These are phyloP conservation scores for Adansonia madagascariensis DNA, from an alignment of 441 rosid species.

Conservation along the genomic window DNA sequence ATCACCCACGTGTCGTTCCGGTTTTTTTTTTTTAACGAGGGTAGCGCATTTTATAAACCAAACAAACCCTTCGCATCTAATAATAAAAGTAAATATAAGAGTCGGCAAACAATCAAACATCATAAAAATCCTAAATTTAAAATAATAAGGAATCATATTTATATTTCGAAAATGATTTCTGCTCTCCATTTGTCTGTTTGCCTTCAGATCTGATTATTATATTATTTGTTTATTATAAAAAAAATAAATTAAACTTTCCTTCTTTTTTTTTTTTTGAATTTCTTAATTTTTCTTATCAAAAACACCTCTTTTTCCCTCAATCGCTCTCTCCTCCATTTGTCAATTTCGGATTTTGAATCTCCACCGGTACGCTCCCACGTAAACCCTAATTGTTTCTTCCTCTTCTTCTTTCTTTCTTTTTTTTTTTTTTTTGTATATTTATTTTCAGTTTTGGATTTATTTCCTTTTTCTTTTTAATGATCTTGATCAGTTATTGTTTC, in stretches of 20 bases:
- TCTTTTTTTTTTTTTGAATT: background rate
- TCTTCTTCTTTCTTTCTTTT: background rate
- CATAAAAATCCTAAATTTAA: conserved; percentile 29
- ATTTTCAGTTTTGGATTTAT: conserved; percentile 16
- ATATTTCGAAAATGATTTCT: conserved; percentile 11
- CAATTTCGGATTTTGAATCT: conserved; percentile 23
- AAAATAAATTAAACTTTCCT: background rate
- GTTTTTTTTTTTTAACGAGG: background rate
- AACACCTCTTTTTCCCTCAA: conserved; percentile 21
- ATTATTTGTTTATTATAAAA: background rate
- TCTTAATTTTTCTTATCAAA: background rate
- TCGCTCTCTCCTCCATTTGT: conserved; percentile 26
- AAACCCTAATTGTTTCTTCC: conserved; percentile 43
- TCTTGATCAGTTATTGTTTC: conserved; percentile 30
- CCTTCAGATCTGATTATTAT: conserved; percentile 41
- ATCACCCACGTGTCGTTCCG: conserved; percentile 23
- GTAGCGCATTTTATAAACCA: background rate
- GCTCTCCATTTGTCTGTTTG: conserved; percentile 17
- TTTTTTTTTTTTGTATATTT: background rate
- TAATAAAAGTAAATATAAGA: conserved; percentile 10
- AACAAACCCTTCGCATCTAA: background rate
- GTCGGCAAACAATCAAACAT: conserved; percentile 28
- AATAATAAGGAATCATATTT: background rate
- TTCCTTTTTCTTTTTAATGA: conserved; percentile 21
- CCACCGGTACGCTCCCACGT: conserved; percentile 44